A percentile compares a stretch with the other conserved stretches of the same genome.
phyloP scores from a whole-genome alignment of 2,329 filamentous ascomycete genomes.

The Cladophialophora bantiana region DNA sequence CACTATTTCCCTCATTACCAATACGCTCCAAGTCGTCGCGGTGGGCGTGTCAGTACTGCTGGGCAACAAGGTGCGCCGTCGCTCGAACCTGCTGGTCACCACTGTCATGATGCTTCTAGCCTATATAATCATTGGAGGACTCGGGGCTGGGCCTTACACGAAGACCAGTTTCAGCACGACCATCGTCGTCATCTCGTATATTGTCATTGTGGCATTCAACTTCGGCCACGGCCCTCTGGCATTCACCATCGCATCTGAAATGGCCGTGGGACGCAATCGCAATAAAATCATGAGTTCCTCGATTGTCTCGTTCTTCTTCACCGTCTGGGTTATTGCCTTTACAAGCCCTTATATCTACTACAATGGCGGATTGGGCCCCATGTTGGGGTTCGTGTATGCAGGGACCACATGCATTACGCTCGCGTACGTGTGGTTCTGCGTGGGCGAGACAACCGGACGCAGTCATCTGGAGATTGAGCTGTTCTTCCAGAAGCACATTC shows the following conservation, averaged over 20 bases:
- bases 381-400: slow-evolving; percentile 47
- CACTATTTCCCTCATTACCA: slow-evolving; percentile 20
- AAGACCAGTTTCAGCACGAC: slow-evolving; percentile 13
- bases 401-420: slow-evolving; percentile 43
- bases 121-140: slow-evolving; percentile 24
- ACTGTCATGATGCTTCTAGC: slow-evolving; percentile 24
- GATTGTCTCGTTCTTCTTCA: slow-evolving; percentile 51
- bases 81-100: slow-evolving; percentile 22
- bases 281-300: slow-evolving; percentile 56
- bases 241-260: slow-evolving; percentile 54
- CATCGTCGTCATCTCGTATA: slow-evolving; percentile 26
- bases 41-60: slow-evolving; percentile 21
- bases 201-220: slow-evolving; percentile 48
- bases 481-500: slow-evolving; percentile 50
- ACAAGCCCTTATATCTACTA: slow-evolving; percentile 49
- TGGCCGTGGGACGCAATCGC: slow-evolving; percentile 57
- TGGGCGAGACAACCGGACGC: slow-evolving; percentile 43
- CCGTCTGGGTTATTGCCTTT: slow-evolving; percentile 46
- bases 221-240: slow-evolving; percentile 54
- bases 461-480: slow-evolving; percentile 50
- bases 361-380: slow-evolving; percentile 44
- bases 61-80: slow-evolving; percentile 20
- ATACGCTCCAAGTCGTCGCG: slow-evolving; percentile 22
- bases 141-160: slow-evolving; percentile 41
- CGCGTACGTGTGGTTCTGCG: slow-evolving; percentile 49